These are phyloP conservation scores for Populus hybrid DNA, from an alignment of 441 rosid genomes.

Conservation along the genomic window DNA sequence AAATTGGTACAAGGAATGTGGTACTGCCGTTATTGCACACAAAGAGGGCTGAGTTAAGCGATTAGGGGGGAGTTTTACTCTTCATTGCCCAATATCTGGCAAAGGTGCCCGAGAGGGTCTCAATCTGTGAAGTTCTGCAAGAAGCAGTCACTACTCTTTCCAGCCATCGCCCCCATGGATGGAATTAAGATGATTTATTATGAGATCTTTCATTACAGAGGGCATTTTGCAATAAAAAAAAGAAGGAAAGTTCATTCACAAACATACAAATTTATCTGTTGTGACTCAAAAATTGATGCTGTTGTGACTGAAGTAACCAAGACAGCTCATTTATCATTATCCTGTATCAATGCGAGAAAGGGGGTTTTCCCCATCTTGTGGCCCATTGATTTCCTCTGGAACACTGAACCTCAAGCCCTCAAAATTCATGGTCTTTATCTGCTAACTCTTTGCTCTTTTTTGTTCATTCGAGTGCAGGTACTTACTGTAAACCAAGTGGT, in stretches of 20 bases:
- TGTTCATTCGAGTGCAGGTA: slow-evolving; percentile 42
- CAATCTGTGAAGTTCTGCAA: background rate
- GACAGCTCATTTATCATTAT: background rate
- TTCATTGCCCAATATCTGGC: background rate
- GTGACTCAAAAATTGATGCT: background rate
- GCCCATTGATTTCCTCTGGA: background rate
- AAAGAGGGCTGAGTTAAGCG: background rate
- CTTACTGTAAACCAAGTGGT: slow-evolving; percentile 93
- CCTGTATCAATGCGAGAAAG: too few species aligned
- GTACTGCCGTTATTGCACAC: background rate
- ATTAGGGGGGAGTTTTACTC: background rate
- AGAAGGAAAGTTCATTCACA: background rate
- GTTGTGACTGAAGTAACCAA: slow-evolving; percentile 3
- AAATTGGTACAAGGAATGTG: background rate
- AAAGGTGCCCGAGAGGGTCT: background rate
- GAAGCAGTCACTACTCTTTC: background rate
- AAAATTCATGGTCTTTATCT: too few species aligned
- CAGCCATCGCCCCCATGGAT: background rate
- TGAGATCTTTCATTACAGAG: background rate
- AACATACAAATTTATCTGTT: background rate
- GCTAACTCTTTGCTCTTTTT: background rate
- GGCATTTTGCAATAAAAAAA: background rate
- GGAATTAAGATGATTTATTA: background rate
- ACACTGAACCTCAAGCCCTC: background rate
- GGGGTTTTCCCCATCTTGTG: background rate